phyloP scores from a whole-genome alignment of 2,329 filamentous ascomycete species.

The Bipolaris sorokiniana region DNA sequence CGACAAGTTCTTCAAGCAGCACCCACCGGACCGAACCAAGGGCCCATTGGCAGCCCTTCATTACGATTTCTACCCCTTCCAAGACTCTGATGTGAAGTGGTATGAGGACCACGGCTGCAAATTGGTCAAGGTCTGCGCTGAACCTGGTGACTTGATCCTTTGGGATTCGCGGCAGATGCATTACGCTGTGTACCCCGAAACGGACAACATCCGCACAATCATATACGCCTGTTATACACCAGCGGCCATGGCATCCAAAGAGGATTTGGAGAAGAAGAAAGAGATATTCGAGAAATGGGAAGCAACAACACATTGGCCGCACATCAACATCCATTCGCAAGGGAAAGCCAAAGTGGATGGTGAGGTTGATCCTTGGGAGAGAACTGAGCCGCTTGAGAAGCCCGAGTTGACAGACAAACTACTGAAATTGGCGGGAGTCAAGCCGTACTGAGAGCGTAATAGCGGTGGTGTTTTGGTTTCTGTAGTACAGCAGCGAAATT shows the following conservation, averaged over 20 bases:
- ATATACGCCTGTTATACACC: conserved; percentile 29
- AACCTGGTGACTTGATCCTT: conserved; percentile 54
- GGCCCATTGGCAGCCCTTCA: conserved; percentile 13
- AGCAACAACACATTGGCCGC: conserved; percentile 29
- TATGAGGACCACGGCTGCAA: conserved; percentile 51
- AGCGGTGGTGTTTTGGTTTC: neutral
- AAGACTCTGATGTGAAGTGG: conserved; percentile 52
- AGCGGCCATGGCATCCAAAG: conserved; percentile 17
- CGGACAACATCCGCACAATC: conserved; percentile 20
- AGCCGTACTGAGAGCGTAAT: conserved; percentile 7
- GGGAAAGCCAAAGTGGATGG: conserved; percentile 19
- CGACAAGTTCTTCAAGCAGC: conserved; percentile 14
- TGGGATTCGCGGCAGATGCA: conserved; percentile 59
- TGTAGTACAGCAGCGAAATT: neutral
- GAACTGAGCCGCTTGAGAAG: conserved; percentile 27
- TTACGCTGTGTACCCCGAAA: conserved; percentile 33
- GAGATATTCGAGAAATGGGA: conserved; percentile 18
- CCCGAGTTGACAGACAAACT: conserved; percentile 23
- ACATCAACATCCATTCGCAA: conserved; percentile 25
- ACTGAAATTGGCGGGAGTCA: conserved; percentile 25
- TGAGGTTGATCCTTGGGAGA: conserved; percentile 16
- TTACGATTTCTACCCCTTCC: conserved; percentile 48
- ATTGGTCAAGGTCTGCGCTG: conserved; percentile 49
- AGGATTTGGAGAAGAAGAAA: conserved; percentile 25
- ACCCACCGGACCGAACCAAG: conserved; percentile 23